Evolutionary conservation across 352 stramenopile genomes (phyloP), one percentile per base, ranked within the genome.

Genomic region (Globisporangium mamillatum): DNA sequence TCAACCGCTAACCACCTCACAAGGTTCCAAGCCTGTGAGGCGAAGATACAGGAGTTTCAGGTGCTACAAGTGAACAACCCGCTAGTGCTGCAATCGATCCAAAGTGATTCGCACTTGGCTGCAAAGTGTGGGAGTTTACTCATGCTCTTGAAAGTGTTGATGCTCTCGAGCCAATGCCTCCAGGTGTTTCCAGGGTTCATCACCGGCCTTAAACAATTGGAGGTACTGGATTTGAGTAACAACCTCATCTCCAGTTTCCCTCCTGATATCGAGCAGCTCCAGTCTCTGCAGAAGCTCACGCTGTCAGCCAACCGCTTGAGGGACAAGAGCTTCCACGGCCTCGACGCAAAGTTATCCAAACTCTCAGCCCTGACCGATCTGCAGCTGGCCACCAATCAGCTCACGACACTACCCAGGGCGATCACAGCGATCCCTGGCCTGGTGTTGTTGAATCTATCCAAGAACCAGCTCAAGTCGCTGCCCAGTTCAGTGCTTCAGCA

Each of bases 401-500:
- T 86, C 32, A 29, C 32, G 3, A 67, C 46, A 9, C 57, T 82
- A 0, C 64, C 76, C 0, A 41, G 55, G 8, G 63, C 44, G 5
- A 27, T 85, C 34, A 56, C 56, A 10, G 36, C 36, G 5, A 16
- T 85, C n/a, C 60, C 59, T 3, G 20, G 25, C 0, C 60, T 84
- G 25, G 69, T 69, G 36, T 63, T 20, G 0, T 54, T 91, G 10
- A 36, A 81, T 66, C 58, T 91, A 29, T 75, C 77, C 0, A 63
- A 75, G 16, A 89, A 89, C 66, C 57, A 69, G 24, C 61, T 87
- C 24, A 64, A 73, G 69, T 53, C 54, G 6, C 12, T 70, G n/a
- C 18, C 69, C 61, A 60, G 20, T 22, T 6, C 60, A 1, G 27
- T 72, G 4, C 8, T 64, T 32, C 64, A 73, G 5, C 25, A n/a